phyloP scores from a whole-genome alignment of 306 rosid genomes.

The Heteromeles arbutifolia region DNA sequence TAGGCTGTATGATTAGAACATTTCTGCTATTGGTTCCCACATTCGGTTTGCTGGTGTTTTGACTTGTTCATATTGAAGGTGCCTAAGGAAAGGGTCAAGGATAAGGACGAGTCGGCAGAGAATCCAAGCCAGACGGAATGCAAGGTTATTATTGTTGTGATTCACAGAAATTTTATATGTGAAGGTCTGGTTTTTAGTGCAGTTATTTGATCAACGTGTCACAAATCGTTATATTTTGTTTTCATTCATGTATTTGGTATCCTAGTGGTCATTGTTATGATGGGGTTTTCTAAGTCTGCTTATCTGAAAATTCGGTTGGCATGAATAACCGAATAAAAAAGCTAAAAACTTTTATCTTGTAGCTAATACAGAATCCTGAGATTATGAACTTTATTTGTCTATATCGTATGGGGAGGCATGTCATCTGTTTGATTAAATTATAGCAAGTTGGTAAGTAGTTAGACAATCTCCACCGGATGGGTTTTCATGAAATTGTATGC shows the following conservation, averaged over 20 bases:
- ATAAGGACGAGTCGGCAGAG: slow-evolving; percentile 52
- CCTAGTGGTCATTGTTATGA: not conserved
- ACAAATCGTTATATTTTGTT: not conserved
- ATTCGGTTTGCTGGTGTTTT: slow-evolving; percentile 16
- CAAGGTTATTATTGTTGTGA: slow-evolving; percentile 59
- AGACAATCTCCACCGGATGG: not conserved
- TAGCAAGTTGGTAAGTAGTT: not conserved
- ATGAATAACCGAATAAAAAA: not conserved
- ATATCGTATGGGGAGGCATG: not conserved
- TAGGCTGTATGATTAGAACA: not conserved
- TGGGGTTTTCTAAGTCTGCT: not conserved
- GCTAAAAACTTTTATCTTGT: not conserved
- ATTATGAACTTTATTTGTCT: not conserved
- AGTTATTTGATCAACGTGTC: not conserved
- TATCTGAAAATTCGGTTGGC: not conserved
- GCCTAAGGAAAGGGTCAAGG: slow-evolving; percentile 49
- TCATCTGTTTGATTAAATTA: not conserved
- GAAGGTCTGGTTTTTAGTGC: not conserved
- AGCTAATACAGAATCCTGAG: not conserved
- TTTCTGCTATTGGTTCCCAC: not conserved
- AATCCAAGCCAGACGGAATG: slow-evolving; percentile 59
- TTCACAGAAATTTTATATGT: slow-evolving; percentile 7
- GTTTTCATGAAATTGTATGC: not conserved
- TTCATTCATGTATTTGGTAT: not conserved
- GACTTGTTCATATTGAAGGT: slow-evolving; percentile 32